Base-by-base conservation (phyloP, 768 basidiomycete species). In the Rhodocollybia butyracea region DNA sequence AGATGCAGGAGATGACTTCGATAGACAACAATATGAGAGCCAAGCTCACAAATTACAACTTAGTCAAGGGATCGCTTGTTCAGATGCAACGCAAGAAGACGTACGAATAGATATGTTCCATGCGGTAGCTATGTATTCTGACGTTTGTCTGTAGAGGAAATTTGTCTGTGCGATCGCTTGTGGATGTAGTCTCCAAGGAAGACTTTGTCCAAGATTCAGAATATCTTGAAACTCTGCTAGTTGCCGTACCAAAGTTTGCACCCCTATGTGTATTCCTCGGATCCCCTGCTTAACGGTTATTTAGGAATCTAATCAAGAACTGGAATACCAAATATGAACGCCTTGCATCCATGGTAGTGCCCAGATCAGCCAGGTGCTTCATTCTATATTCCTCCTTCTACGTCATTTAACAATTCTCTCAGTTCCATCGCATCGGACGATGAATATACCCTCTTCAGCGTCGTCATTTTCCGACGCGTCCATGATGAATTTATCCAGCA, bases 41-140 rank as follows among this genome's bases (percentile, higher is more conserved):
- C 39, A 98, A 97, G 71, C 73, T 94, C 38, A 90, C 87, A 63
- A 88, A 85, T 66, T 99, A 99, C 72, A 95, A 94, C 66, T 74
- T 96, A 12, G 89, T 93, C 46, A 99, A 99, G 70, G 96, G 96
- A 0, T 87, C 91, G 45, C 76, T 98, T 48, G 83, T 86, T 3
- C 89, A 93, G 65, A 86, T 98, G 80, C 92, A 96, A 66, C 85
- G 97, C 62, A 98, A 94, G 84, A 89, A 91, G 77, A 85, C 84
- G 95, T 96, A 57, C 72, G 50, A 58, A 45, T 17, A 42, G 24
- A 29, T 36, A 17, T 15, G 3, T 19, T 52, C 19, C 31, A 13
- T 40, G 12, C 40, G 2, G 10, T 12, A 26, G 5, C 13, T 8
- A 22, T 21, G n/a, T 15, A 17, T 51, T n/a, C n/a, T n/a, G 3